Conservation (phyloP, 2,329 filamentous ascomycete species). For the Ceratocystis variospora region DNA sequence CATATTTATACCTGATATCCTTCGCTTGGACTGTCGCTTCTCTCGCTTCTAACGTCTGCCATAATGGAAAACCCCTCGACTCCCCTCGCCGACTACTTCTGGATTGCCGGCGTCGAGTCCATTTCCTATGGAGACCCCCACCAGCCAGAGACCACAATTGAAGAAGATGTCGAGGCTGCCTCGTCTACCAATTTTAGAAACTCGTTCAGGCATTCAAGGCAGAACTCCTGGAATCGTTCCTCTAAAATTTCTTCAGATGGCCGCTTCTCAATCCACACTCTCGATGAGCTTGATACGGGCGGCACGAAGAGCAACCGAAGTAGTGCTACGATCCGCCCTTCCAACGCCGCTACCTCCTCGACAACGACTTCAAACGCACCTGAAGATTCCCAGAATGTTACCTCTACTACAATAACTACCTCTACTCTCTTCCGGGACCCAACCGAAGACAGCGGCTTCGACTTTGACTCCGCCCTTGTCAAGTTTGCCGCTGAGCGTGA, state of each 20-base stretch:
- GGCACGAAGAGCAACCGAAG: conserved; percentile 48
- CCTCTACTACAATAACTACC: conserved; percentile 19
- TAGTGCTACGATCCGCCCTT: conserved; percentile 47
- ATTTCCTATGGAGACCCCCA: conserved; percentile 45
- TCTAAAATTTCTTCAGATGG: conserved; percentile 39
- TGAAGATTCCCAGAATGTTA: background rate
- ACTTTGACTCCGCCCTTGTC: conserved; percentile 83
- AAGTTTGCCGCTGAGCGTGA: conserved; percentile 96
- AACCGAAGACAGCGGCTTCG: conserved; percentile 44
- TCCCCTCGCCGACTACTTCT: conserved; percentile 61
- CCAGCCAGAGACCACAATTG: conserved; percentile 39
- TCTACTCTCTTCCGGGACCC: conserved; percentile 28
- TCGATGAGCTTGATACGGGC: conserved; percentile 45
- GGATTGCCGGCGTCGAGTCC: conserved; percentile 58
- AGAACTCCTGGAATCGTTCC: conserved; percentile 45
- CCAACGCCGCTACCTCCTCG: conserved; percentile 23
- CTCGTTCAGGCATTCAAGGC: conserved; percentile 44
- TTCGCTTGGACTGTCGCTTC: background rate
- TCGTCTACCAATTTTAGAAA: conserved; percentile 26
- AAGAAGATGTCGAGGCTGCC: conserved; percentile 43
- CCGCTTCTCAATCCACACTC: conserved; percentile 39
- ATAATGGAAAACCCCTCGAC: conserved; percentile 47
- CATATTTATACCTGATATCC: background rate
- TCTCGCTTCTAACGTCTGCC: background rate
- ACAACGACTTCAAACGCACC: conserved; percentile 17